Evolutionary conservation across 352 stramenopile species (phyloP), one percentile per base, ranked within the genome.

Genomic region (Phytophthora hibernalis): DNA sequence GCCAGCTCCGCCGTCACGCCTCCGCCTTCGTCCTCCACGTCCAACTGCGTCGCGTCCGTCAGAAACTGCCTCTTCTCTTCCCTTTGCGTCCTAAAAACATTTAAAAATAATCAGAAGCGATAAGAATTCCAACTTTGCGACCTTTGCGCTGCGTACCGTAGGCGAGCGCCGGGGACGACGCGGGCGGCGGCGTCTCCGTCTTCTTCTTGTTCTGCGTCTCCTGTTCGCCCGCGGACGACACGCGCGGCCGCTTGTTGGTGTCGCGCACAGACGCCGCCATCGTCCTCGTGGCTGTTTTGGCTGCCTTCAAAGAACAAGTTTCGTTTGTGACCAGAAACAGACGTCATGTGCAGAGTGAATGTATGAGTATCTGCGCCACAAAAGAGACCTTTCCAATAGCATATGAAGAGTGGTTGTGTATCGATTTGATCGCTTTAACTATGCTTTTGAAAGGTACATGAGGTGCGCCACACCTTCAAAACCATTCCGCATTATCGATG

Each of bases 401-500:
- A 31, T 31, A 31, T 7, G 4, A 5, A 9, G 24, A 28, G 24
- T 28, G 24, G 5, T 6, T 28, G 24, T 28, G 5, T 6, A 9
- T 31, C 26, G 26, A 31, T 8, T 2, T 31, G 26, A 31, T 31
- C 5, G 26, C 26, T 31, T 5, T 7, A 31, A 10, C 9, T 3
- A 31, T 31, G 26, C 4, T 31, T 5, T 31, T 31, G 9, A 7
- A 31, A 10, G 26, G 26, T 1, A 31, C 6, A 31, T 31, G 5
- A 31, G 2, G 40, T 47, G 18, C 40, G 18, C 40, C 18, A 47
- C 40, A 47, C 40, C 26, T 7, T 5, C 26, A 1, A 7, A 8
- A 45, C 7, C 28, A 20, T 35, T 22, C 52, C 12, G n/a, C 15
- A 50, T 58, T 67, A n/a, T 24, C 20, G 28, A 95, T 92, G 84